phyloP scores from a whole-genome alignment of 208 protist genomes.

The Trichomonas gallinae region DNA sequence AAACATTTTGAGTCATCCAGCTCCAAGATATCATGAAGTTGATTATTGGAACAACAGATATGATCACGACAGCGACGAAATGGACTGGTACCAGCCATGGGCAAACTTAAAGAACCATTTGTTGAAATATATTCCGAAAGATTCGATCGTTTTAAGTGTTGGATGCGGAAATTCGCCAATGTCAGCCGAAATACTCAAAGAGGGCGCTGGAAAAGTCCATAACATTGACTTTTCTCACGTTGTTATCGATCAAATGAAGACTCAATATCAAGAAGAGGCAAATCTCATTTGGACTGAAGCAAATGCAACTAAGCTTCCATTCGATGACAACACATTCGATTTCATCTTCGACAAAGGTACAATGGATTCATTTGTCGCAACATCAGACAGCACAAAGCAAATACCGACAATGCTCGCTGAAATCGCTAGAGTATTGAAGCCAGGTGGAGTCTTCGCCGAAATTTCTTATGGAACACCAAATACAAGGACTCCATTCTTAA shows the following conservation, averaged over 20 bases:
- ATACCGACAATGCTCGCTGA: not conserved
- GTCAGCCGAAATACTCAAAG: not conserved
- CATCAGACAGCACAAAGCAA: not conserved
- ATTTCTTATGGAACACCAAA: not conserved
- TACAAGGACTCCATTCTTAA: not conserved
- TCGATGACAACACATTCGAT: not conserved
- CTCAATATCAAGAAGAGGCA: not conserved
- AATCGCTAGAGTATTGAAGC: not conserved
- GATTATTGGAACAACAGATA: not conserved
- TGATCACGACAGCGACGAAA: not conserved
- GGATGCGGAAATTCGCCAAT: not conserved
- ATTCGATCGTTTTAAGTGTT: not conserved
- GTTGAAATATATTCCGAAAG: not conserved
- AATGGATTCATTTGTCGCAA: not conserved
- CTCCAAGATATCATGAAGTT: not conserved
- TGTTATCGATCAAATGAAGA: not conserved
- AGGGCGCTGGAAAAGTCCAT: not conserved
- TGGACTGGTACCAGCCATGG: slow-evolving; percentile 8
- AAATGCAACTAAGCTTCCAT: not conserved
- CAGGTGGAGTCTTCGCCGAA: not conserved
- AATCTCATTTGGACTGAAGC: not conserved
- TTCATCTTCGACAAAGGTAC: not conserved
- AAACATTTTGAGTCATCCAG: not conserved
- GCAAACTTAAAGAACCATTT: not conserved
- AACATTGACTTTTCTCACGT: not conserved